Base-by-base conservation (phyloP, 306 rosid genomes). In the Dalbergia cochinchinensis region DNA sequence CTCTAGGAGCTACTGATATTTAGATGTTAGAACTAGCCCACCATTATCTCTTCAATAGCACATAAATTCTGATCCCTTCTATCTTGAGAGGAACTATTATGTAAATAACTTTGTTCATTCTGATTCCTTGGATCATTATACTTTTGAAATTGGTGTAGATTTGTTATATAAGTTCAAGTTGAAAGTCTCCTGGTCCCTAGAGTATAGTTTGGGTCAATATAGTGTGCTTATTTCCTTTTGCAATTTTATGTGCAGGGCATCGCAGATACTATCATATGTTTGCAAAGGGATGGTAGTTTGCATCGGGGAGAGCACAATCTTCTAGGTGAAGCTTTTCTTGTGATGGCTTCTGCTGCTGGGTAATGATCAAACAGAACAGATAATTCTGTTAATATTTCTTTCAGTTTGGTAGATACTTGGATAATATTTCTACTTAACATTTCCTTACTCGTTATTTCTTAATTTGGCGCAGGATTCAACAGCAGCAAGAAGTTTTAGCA, bases 301-400 rank as follows among this genome's bases (percentile, higher is more conserved):
- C 99, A 83, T 73, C 94, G 90, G 80, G 93, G 98, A 70, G 99
- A 95, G 83, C 99, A 95, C 78, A 95, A 95, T 90, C 91, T 95
- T 84, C 82, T 95, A 6, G 97, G 93, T n/a, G 99, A 95, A 91
- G 98, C 99, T 82, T 95, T 95, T 87, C 99, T 95, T 60, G 74
- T 95, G 63, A 92, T 95, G 99, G 98, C 97, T 76, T 95, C 99
- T 74, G 83, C 94, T 77, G 96, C 97, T 61, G 99, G 99, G 98
- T 95, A 92, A 86, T 82, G 53, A 77, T 80, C 65, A 69, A 53
- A 80, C 45, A 54, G 55, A 53, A 41, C 31, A 69, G 58, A 61
- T 48, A 45, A 15, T 71, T 53, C 31, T 64, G 69, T 55, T 37
- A 53, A 67, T 74, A 18, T 58, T 58, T 8, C n/a, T 63, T 78